These are phyloP conservation scores for Fusarium clavum DNA, from an alignment of 2,329 filamentous ascomycete species.

Conservation along the genomic window DNA sequence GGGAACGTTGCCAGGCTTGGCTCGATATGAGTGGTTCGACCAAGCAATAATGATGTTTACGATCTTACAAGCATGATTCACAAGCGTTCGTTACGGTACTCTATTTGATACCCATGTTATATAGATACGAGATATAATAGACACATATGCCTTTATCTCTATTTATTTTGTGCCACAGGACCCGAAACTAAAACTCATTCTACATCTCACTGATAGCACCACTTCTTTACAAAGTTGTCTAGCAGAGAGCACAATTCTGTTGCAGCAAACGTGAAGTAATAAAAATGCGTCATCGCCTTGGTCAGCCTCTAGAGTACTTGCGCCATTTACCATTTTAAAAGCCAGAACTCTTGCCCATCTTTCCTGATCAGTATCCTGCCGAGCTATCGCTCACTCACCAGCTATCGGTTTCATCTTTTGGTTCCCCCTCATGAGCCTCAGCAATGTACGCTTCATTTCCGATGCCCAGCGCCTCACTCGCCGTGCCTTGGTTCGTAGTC, in stretches of 20 bases:
- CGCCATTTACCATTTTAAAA: background rate
- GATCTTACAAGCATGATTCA: slow-evolving; percentile 1
- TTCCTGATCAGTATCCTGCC: background rate
- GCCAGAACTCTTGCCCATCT: background rate
- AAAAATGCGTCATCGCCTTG: background rate
- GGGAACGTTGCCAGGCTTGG: slow-evolving; percentile 58
- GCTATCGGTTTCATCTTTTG: slow-evolving; percentile 48
- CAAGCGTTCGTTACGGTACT: background rate
- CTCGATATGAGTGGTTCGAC: slow-evolving; percentile 49
- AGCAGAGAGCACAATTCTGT: slow-evolving; percentile 13
- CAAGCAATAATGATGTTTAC: slow-evolving; percentile 37
- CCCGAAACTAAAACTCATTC: background rate
- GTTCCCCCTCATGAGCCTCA: slow-evolving; percentile 50
- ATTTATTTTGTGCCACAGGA: background rate
- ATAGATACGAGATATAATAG: slow-evolving; percentile 4
- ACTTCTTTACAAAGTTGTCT: slow-evolving; percentile 21
- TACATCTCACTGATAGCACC: slow-evolving; percentile 2
- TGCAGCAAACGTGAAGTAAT: background rate
- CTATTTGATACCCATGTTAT: slow-evolving; percentile 34
- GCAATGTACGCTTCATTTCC: slow-evolving; percentile 50
- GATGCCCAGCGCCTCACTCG: slow-evolving; percentile 52
- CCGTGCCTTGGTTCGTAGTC: slow-evolving; percentile 38
- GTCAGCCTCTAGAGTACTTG: background rate
- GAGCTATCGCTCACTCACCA: slow-evolving; percentile 15
- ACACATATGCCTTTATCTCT: background rate